These are phyloP conservation scores for Escallonia rubra DNA, from an alignment of 129 eudicot genomes.

Conservation along the genomic window DNA sequence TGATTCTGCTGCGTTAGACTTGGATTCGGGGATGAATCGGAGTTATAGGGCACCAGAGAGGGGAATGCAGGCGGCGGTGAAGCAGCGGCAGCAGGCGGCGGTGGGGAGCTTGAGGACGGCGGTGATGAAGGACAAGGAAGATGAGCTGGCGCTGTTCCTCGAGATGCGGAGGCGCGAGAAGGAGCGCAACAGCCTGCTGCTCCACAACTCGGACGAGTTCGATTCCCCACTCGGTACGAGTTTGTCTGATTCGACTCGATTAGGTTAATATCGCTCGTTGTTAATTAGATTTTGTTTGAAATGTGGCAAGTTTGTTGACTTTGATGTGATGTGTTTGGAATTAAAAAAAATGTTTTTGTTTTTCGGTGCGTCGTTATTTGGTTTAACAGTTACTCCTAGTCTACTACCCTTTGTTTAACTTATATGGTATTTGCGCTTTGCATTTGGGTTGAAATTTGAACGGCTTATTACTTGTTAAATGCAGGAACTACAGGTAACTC, in stretches of 20 bases:
- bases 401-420: too few species aligned
- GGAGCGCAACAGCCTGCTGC: constrained; percentile 56
- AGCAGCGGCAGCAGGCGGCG: constrained; percentile 33
- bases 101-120: constrained; percentile 43
- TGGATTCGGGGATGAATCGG: constrained; percentile 56
- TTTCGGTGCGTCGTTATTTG: too few species aligned
- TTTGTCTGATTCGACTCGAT: constrained; percentile 1
- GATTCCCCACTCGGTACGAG: constrained; percentile 64
- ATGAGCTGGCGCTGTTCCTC: constrained; percentile 74
- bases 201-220: constrained; percentile 60
- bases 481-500: constrained; percentile 69
- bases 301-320: too few species aligned
- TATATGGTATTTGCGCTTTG: too few species aligned
- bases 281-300: too few species aligned
- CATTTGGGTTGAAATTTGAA: too few species aligned
- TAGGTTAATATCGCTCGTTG: background rate
- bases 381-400: too few species aligned
- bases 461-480: background rate
- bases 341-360: too few species aligned
- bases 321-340: too few species aligned
- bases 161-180: constrained; percentile 84
- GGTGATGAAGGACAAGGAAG: constrained; percentile 69
- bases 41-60: constrained; percentile 56
- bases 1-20: background rate
- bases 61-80: constrained; percentile 34